These are phyloP conservation scores for Fusarium camptoceras DNA, from an alignment of 2,329 filamentous ascomycete species.

Conservation along the genomic window DNA sequence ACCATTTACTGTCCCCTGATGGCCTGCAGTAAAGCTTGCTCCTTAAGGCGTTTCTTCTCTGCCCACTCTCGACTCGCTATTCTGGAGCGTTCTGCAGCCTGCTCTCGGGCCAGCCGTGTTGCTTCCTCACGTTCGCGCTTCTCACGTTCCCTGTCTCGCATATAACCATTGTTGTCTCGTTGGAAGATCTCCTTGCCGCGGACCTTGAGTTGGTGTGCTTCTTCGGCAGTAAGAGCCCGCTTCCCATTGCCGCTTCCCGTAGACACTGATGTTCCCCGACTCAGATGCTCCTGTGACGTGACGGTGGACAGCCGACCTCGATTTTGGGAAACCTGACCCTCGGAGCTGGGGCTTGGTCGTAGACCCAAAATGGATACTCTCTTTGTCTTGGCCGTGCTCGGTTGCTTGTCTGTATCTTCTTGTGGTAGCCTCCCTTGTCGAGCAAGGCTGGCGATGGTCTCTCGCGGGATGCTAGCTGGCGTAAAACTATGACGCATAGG, in stretches of 20 bases:
- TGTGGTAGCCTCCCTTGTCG: slow-evolving; percentile 60
- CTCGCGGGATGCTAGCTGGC: slow-evolving; percentile 61
- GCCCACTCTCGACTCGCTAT: slow-evolving; percentile 71
- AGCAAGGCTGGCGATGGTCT: slow-evolving; percentile 68
- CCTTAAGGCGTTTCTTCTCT: slow-evolving; percentile 65
- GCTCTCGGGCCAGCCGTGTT: slow-evolving; percentile 66
- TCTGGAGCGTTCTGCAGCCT: slow-evolving; percentile 71
- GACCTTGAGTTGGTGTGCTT: slow-evolving; percentile 62
- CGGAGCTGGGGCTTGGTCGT: slow-evolving; percentile 13
- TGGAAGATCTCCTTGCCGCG: slow-evolving; percentile 66
- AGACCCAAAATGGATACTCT: slow-evolving; percentile 40
- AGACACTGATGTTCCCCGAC: slow-evolving; percentile 60
- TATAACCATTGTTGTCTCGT: slow-evolving; percentile 60
- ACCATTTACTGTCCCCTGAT: slow-evolving; percentile 12
- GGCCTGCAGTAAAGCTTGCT: slow-evolving; percentile 40
- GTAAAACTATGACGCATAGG: slow-evolving; percentile 62
- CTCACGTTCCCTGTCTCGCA: slow-evolving; percentile 63
- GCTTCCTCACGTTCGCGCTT: slow-evolving; percentile 65
- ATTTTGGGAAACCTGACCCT: slow-evolving; percentile 29
- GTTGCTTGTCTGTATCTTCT: slow-evolving; percentile 36
- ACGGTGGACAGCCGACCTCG: slow-evolving; percentile 48
- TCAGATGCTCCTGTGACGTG: slow-evolving; percentile 42
- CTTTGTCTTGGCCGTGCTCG: slow-evolving; percentile 39
- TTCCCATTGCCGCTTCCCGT: slow-evolving; percentile 58
- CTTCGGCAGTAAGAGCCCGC: slow-evolving; percentile 63